Percentiles rank a stretch among this genome's conserved stretches.
Conservation (phyloP, 2,329 filamentous ascomycete species). For the Teratosphaeria zuluensis region DNA sequence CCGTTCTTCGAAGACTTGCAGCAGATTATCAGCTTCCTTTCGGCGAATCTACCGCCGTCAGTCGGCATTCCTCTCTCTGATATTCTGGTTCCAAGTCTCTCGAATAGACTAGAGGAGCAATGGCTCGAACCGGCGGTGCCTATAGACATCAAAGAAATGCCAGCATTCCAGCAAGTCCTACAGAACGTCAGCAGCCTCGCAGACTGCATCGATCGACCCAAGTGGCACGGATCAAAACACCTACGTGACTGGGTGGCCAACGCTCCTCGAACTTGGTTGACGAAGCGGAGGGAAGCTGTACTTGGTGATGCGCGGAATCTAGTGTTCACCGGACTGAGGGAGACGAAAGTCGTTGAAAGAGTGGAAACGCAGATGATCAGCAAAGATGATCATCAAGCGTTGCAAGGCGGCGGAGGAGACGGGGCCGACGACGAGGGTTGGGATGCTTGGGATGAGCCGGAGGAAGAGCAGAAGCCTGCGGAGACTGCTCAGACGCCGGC, state of each 20-base stretch:
- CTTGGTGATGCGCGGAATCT: constrained; percentile 64
- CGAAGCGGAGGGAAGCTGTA: constrained; percentile 69
- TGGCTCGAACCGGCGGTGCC: constrained; percentile 76
- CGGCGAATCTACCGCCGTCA: constrained; percentile 38
- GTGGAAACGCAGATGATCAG: constrained; percentile 75
- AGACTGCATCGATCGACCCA: constrained; percentile 48
- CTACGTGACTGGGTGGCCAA: constrained; percentile 72
- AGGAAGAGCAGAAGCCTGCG: constrained; percentile 35
- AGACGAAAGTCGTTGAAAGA: constrained; percentile 64
- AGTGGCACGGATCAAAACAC: constrained; percentile 52
- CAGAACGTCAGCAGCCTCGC: constrained; percentile 56
- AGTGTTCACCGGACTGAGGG: constrained; percentile 57
- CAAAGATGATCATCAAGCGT: constrained; percentile 56
- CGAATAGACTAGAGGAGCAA: constrained; percentile 56
- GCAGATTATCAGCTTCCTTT: constrained; percentile 42
- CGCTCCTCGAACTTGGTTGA: constrained; percentile 75
- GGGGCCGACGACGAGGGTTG: constrained; percentile 41
- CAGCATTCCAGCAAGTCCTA: constrained; percentile 61
- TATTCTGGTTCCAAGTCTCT: constrained; percentile 60
- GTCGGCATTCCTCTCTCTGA: constrained; percentile 50
- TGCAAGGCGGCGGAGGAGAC: constrained; percentile 35
- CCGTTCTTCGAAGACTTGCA: constrained; percentile 35
- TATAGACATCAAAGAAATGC: constrained; percentile 59
- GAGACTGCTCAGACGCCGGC: not conserved
- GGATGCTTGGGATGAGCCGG: constrained; percentile 67